Conservation (phyloP, 805 yeast genomes). For the Saccharomycopsis babjevae region DNA sequence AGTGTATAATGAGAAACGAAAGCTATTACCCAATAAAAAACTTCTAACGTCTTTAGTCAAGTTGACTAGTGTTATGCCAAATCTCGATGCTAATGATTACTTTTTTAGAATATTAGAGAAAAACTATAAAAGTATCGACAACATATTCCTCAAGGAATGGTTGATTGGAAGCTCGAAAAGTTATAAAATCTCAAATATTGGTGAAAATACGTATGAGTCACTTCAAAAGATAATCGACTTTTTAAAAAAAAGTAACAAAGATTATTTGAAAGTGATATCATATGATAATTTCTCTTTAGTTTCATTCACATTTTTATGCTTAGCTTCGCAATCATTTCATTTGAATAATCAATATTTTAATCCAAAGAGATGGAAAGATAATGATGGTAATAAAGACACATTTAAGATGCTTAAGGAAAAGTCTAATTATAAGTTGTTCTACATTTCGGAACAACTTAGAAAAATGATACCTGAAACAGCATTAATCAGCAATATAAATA, state of each 20-base stretch:
- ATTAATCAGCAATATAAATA: neutral
- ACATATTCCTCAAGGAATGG: slow-evolving; percentile 7
- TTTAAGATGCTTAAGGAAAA: neutral
- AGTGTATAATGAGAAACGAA: neutral
- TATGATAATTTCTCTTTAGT: neutral
- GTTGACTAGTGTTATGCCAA: neutral
- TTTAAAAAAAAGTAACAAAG: neutral
- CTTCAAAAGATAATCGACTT: neutral
- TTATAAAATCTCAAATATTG: neutral
- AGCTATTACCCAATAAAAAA: slow-evolving; percentile 1
- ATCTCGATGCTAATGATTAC: neutral
- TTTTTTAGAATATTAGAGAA: slow-evolving; percentile 1
- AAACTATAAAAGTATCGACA: slow-evolving; percentile 5
- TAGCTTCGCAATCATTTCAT: neutral
- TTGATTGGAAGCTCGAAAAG: neutral
- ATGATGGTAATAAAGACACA: neutral
- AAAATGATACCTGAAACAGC: neutral
- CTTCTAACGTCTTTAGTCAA: slow-evolving; percentile 2
- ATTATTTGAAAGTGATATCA: neutral
- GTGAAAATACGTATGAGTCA: neutral
- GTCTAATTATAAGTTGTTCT: neutral
- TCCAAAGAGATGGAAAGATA: neutral
- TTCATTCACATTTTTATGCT: neutral
- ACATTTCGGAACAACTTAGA: neutral
- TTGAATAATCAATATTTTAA: slow-evolving; percentile 3